phyloP scores from a whole-genome alignment of 768 basidiomycete species.

The Dioszegia hungarica region DNA sequence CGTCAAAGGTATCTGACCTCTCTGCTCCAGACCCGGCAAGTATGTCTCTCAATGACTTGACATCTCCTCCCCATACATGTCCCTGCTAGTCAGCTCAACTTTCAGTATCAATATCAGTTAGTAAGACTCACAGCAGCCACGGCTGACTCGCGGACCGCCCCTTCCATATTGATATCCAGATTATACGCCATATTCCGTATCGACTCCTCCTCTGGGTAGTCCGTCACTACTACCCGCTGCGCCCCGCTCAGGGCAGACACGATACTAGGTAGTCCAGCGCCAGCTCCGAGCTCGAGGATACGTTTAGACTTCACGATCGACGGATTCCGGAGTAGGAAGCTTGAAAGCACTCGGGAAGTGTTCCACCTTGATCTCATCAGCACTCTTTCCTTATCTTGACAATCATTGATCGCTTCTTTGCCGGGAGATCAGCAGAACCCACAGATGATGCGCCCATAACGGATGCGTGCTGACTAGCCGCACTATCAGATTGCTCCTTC shows the following conservation, averaged over 20 bases:
- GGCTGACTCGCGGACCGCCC: slow-evolving; percentile 4
- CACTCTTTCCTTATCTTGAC: no score
- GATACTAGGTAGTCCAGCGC: slow-evolving; percentile 81
- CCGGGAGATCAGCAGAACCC: background rate
- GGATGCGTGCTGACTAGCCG: slow-evolving; percentile 44
- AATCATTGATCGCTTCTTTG: no score
- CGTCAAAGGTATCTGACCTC: background rate
- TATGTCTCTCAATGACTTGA: slow-evolving; percentile 20
- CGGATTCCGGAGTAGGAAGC: slow-evolving; percentile 37
- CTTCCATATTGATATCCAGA: slow-evolving; percentile 55
- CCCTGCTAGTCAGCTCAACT: slow-evolving; percentile 21
- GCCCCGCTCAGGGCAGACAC: slow-evolving; percentile 69
- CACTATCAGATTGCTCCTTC: slow-evolving; percentile 19
- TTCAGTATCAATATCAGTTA: no score
- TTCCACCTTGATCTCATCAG: slow-evolving; percentile 35
- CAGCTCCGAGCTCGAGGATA: slow-evolving; percentile 88
- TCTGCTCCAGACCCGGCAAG: background rate
- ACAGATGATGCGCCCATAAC: slow-evolving; percentile 47
- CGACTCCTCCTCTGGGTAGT: slow-evolving; percentile 78
- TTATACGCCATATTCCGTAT: slow-evolving; percentile 73
- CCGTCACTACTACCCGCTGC: slow-evolving; percentile 71
- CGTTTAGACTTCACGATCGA: slow-evolving; percentile 44
- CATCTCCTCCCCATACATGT: slow-evolving; percentile 43
- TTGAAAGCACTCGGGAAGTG: slow-evolving; percentile 30
- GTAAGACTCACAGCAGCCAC: slow-evolving; percentile 46